Evolutionary conservation across 2,329 filamentous ascomycete species (phyloP).

Genomic region (Aureobasidium leucospermi): DNA sequence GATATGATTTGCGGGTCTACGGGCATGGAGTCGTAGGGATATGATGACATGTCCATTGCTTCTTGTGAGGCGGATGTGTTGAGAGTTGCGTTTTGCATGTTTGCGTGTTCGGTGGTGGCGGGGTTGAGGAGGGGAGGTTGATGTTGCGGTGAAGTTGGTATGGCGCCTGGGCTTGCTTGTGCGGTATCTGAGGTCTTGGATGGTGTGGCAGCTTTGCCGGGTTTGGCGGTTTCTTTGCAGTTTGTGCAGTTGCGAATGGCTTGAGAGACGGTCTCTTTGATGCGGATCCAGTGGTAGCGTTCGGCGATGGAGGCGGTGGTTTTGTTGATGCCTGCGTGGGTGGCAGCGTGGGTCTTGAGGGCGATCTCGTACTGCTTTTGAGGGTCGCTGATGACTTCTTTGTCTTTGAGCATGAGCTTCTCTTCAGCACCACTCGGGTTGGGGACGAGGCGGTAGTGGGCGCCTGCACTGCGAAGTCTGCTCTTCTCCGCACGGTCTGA

Average conservation of each 20-base stretch:
- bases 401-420: slow-evolving; percentile 92
- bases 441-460: slow-evolving; percentile 77
- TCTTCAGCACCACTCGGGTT: slow-evolving; percentile 49
- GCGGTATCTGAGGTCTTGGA: slow-evolving; percentile 17
- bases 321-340: slow-evolving; percentile 95
- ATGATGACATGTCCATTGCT: slow-evolving; percentile 31
- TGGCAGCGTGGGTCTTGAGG: slow-evolving; percentile 61
- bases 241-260: slow-evolving; percentile 87
- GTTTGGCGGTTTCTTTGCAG: slow-evolving; percentile 60
- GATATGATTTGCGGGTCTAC: slow-evolving; percentile 55
- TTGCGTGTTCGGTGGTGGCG: slow-evolving; percentile 11
- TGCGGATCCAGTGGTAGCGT: slow-evolving; percentile 93
- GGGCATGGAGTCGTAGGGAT: slow-evolving; percentile 46
- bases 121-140: background rate
- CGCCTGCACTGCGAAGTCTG: slow-evolving; percentile 84
- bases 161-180: slow-evolving; percentile 22
- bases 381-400: slow-evolving; percentile 90
- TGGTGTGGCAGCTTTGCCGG: background rate
- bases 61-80: slow-evolving; percentile 23
- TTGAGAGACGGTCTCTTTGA: slow-evolving; percentile 93
- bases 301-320: slow-evolving; percentile 91
- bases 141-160: background rate
- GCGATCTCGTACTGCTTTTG: slow-evolving; percentile 87
- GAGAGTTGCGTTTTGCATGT: background rate
- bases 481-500: slow-evolving; percentile 94